Percentiles rank a stretch among this genome's conserved stretches.
phyloP scores from a whole-genome alignment of 2,329 filamentous ascomycete species.

The Botrytis cinerea region DNA sequence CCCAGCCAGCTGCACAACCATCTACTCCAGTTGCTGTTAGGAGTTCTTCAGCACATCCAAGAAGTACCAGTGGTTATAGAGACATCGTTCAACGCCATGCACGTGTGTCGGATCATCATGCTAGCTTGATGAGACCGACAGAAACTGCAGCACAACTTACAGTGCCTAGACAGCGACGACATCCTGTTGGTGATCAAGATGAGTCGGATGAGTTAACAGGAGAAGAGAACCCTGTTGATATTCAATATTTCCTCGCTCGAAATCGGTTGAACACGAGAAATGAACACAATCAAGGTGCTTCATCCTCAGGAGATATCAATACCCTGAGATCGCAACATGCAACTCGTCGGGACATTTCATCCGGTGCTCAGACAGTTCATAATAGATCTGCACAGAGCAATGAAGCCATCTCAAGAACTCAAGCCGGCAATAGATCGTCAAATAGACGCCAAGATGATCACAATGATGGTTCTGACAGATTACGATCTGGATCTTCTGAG shows the following conservation, averaged over 20 bases:
- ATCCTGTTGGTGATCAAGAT: neutral
- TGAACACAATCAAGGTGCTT: neutral
- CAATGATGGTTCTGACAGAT: neutral
- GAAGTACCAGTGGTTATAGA: neutral
- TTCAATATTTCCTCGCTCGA: neutral
- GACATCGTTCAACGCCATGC: neutral
- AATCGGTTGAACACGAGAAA: neutral
- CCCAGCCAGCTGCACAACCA: neutral
- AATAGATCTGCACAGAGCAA: neutral
- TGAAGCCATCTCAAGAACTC: fast-evolving
- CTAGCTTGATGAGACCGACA: neutral
- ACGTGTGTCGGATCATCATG: neutral
- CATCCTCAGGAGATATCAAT: neutral
- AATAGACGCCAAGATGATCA: neutral
- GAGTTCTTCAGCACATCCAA: neutral
- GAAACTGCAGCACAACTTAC: neutral
- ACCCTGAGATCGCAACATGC: neutral
- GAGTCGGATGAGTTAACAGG: neutral
- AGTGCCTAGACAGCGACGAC: neutral
- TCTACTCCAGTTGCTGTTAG: neutral
- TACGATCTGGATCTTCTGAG: neutral
- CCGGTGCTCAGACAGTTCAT: too few relatives aligned
- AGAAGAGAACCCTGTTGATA: neutral
- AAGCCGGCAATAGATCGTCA: too few relatives aligned
- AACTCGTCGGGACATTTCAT: too few relatives aligned